These are phyloP conservation scores for Aspergillus jensenii DNA, from an alignment of 2,329 filamentous ascomycete species.

Conservation along the genomic window DNA sequence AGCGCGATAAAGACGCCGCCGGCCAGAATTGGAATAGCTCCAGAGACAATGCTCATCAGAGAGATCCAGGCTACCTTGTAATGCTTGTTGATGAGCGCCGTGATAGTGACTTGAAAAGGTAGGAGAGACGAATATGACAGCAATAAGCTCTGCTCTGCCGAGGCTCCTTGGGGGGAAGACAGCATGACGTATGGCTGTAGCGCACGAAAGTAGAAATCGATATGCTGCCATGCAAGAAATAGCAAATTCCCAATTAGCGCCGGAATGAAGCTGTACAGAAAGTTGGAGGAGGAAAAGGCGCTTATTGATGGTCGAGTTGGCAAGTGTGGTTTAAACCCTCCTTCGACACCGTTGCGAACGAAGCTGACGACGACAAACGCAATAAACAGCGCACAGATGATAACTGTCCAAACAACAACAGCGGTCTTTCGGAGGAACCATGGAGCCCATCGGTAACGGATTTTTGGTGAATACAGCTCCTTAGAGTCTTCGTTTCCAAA, in stretches of 20 bases:
- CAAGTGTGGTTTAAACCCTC: conserved; percentile 72
- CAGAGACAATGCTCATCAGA: conserved; percentile 52
- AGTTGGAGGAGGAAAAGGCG: conserved; percentile 83
- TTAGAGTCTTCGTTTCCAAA: conserved; percentile 46
- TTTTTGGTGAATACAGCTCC: conserved; percentile 51
- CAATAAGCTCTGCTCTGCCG: conserved; percentile 57
- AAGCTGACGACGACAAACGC: conserved; percentile 79
- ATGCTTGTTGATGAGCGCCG: conserved; percentile 56
- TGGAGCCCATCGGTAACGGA: conserved; percentile 69
- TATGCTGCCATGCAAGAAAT: conserved; percentile 59
- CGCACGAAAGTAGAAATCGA: conserved; percentile 61
- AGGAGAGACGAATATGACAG: conserved; percentile 57
- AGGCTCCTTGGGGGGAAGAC: conserved; percentile 50
- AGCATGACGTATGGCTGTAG: conserved; percentile 60
- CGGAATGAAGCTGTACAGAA: conserved; percentile 72
- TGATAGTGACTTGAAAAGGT: conserved; percentile 54
- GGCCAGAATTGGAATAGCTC: conserved; percentile 57
- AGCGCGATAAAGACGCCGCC: conserved; percentile 64
- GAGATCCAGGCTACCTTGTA: conserved; percentile 58
- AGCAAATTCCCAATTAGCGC: conserved; percentile 58
- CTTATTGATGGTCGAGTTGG: conserved; percentile 57
- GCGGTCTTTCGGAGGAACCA: conserved; percentile 71
- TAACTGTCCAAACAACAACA: conserved; percentile 65
- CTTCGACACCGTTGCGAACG: conserved; percentile 62
- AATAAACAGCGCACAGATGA: conserved; percentile 61